Conservation (phyloP, 2,329 filamentous ascomycete genomes). For the Neocucurbitaria cava region DNA sequence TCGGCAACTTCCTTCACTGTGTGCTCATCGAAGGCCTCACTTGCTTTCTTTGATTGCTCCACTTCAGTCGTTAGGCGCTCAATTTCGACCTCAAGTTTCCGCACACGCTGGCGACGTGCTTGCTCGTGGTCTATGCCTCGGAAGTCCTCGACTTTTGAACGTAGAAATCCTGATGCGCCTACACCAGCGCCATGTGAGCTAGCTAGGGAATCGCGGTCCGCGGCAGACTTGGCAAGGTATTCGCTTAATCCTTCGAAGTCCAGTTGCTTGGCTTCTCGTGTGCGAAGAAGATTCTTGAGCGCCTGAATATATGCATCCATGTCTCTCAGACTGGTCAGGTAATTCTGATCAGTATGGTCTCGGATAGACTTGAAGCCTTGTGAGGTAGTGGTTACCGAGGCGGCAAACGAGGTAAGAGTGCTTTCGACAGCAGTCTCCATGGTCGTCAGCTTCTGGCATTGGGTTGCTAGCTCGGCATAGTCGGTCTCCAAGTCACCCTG, state of each 20-base stretch:
- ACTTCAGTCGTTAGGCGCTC: conserved; percentile 87
- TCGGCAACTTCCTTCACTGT: conserved; percentile 91
- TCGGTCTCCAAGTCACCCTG: conserved; percentile 88
- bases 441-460: conserved; percentile 91
- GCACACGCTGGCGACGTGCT: conserved; percentile 80
- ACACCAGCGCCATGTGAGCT: conserved; percentile 70
- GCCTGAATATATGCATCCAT: conserved; percentile 95
- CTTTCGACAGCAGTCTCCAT: conserved; percentile 87
- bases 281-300: conserved; percentile 86
- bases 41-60: conserved; percentile 83
- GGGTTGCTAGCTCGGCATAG: conserved; percentile 86
- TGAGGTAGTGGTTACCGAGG: conserved; percentile 83
- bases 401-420: conserved; percentile 83
- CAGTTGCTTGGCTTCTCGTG: conserved; percentile 95
- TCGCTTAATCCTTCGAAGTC: conserved; percentile 96
- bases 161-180: conserved; percentile 84
- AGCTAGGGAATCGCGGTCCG: conserved; percentile 81
- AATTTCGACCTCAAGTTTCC: conserved; percentile 91
- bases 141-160: conserved; percentile 94
- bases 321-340: conserved; percentile 88
- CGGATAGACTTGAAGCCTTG: conserved; percentile 80
- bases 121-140: conserved; percentile 97
- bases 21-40: conserved; percentile 94
- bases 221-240: conserved; percentile 88
- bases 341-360: conserved; percentile 94